Evolutionary conservation across 2,329 filamentous ascomycete genomes (phyloP).

Genomic region (Gremmenia infestans): DNA sequence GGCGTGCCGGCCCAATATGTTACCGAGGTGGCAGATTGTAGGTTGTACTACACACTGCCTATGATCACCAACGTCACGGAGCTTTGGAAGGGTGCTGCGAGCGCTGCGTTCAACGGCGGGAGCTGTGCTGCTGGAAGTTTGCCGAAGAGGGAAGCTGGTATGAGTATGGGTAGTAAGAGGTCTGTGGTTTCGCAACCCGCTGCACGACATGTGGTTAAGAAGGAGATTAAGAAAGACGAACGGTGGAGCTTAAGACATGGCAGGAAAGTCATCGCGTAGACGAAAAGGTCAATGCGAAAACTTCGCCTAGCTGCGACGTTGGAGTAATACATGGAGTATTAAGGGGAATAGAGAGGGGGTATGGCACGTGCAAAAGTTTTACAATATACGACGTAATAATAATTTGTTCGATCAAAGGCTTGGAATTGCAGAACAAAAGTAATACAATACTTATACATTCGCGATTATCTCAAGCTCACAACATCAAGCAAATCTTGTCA

Average conservation of each 20-base stretch:
- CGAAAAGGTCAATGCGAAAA: too few species aligned
- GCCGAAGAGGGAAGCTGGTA: conserved; percentile 9
- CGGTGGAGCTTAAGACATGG: background rate
- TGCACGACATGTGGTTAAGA: background rate
- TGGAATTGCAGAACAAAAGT: too few species aligned
- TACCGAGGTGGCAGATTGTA: conserved; percentile 56
- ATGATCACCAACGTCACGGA: conserved; percentile 47
- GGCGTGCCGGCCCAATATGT: conserved; percentile 52
- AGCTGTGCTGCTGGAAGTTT: conserved; percentile 30
- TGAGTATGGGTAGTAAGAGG: background rate
- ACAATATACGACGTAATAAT: too few species aligned
- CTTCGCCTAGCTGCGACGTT: too few species aligned
- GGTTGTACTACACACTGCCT: conserved; percentile 52
- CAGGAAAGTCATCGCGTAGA: background rate
- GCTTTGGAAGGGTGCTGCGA: conserved; percentile 46
- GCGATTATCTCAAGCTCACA: background rate
- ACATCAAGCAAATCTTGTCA: background rate
- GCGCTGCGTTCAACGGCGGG: conserved; percentile 37
- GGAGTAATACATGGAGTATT: too few species aligned
- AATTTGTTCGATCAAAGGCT: too few species aligned
- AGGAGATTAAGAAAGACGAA: background rate
- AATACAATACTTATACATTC: background rate
- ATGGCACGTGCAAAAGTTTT: too few species aligned
- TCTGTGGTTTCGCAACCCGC: background rate
- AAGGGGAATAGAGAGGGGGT: too few species aligned